Evolutionary conservation across 441 rosid genomes (phyloP).

Genomic region (Pelargonium cotyledonis): DNA sequence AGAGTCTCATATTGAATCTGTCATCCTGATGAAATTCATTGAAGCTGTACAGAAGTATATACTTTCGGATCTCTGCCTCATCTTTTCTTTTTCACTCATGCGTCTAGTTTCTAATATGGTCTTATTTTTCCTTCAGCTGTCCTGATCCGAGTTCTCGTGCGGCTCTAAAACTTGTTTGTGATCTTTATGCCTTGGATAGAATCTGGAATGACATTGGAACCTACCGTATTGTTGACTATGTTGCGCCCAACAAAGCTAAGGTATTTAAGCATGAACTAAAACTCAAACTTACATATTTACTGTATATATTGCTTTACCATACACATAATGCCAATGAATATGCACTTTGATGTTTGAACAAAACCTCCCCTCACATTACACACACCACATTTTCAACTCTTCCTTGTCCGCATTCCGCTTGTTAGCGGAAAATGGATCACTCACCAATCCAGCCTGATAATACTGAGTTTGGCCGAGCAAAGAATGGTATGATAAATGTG

Average conservation of each 20-base stretch:
- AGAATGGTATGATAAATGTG: no score
- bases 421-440: no score
- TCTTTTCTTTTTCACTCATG: not conserved
- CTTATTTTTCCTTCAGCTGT: constrained; percentile 42
- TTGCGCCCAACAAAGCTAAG: constrained; percentile 78
- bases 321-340: no score
- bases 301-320: no score
- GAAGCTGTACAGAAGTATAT: constrained; percentile 74
- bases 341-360: no score
- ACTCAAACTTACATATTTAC: not conserved
- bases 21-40: constrained; percentile 80
- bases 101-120: constrained; percentile 18
- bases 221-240: constrained; percentile 13
- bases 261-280: constrained; percentile 29
- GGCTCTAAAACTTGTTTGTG: constrained; percentile 80
- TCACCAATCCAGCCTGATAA: no score
- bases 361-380: no score
- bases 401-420: no score
- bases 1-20: constrained; percentile 94
- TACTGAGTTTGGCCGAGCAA: no score
- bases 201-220: constrained; percentile 39
- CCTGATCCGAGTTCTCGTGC: constrained; percentile 63
- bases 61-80: constrained; percentile 12
- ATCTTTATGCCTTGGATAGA: constrained; percentile 88
- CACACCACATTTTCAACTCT: no score